These are phyloP conservation scores for Plenodomus tracheiphilus DNA, from an alignment of 2,329 filamentous ascomycete species.

Conservation along the genomic window DNA sequence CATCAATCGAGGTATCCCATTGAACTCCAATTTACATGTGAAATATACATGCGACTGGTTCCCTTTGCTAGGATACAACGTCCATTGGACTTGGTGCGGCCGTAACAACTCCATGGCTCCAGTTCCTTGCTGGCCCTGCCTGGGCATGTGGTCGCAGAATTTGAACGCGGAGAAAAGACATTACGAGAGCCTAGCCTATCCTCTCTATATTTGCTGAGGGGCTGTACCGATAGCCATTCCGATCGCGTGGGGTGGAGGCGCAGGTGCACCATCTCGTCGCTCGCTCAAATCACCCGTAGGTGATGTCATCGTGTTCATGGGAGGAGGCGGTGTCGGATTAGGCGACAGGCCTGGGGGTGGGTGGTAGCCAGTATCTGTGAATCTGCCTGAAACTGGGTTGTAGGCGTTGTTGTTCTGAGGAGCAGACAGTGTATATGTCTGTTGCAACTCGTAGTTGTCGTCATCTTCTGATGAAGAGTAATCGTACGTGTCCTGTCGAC, in stretches of 20 bases:
- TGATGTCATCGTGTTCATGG: constrained; percentile 17
- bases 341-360: constrained; percentile 34
- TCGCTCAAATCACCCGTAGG: constrained; percentile 37
- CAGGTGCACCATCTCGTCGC: constrained; percentile 25
- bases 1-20: background rate
- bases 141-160: background rate
- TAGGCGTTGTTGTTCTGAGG: constrained; percentile 27
- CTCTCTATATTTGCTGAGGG: constrained; percentile 30
- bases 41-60: background rate
- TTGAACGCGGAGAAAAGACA: background rate
- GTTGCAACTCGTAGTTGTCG: constrained; percentile 42
- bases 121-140: background rate
- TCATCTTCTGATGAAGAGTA: constrained; percentile 47
- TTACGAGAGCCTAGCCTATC: background rate
- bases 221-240: constrained; percentile 34
- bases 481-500: constrained; percentile 40
- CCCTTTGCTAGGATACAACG: background rate
- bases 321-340: constrained; percentile 38
- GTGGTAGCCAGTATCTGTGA: constrained; percentile 44
- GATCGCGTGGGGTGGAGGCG: constrained; percentile 33
- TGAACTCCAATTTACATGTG: background rate
- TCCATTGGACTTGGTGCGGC: background rate
- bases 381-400: constrained; percentile 37
- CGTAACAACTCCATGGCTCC: background rate
- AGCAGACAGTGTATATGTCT: constrained; percentile 24